Conservation (phyloP, 768 basidiomycete species). For the Mrakia frigida region DNA sequence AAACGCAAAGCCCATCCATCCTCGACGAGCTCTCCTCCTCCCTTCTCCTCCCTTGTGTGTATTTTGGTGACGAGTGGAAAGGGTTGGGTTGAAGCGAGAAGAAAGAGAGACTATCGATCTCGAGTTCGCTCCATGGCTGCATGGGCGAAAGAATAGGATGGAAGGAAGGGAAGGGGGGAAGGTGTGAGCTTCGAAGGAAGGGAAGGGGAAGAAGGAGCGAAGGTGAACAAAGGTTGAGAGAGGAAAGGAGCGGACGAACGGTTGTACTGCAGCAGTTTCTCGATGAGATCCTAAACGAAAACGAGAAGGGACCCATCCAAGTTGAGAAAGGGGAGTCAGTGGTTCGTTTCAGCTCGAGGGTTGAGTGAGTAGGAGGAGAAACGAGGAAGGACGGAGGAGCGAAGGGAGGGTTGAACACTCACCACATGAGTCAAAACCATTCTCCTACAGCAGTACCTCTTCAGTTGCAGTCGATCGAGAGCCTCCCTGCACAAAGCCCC, state of each 20-base stretch:
- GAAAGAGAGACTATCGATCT: not conserved
- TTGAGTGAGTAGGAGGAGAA: not conserved
- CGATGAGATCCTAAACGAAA: conserved; percentile 92
- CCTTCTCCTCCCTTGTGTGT: not conserved
- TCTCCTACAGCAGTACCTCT: conserved; percentile 90
- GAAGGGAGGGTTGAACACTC: conserved; percentile 25
- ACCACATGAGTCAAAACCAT: conserved; percentile 86
- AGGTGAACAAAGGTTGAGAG: too few relatives aligned
- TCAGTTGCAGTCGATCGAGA: conserved; percentile 41
- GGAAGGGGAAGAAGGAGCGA: not conserved
- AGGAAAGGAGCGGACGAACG: conserved; percentile 40
- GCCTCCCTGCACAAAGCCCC: conserved; percentile 33
- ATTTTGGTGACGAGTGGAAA: not conserved
- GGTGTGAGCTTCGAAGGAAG: conserved; percentile 30
- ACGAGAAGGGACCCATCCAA: too few relatives aligned
- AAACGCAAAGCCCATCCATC: not conserved
- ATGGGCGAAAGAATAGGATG: not conserved
- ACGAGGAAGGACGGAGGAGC: not conserved
- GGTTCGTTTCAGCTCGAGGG: not conserved
- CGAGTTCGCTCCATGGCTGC: conserved; percentile 40
- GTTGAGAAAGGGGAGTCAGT: not conserved
- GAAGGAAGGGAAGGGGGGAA: conserved; percentile 23
- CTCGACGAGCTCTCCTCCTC: not conserved
- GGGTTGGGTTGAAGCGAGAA: not conserved
- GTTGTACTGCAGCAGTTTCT: conserved; percentile 77